These are phyloP conservation scores for Syncephalastrum sp. DNA, from an alignment of 371 early-diverging fungal species.

Conservation along the genomic window DNA sequence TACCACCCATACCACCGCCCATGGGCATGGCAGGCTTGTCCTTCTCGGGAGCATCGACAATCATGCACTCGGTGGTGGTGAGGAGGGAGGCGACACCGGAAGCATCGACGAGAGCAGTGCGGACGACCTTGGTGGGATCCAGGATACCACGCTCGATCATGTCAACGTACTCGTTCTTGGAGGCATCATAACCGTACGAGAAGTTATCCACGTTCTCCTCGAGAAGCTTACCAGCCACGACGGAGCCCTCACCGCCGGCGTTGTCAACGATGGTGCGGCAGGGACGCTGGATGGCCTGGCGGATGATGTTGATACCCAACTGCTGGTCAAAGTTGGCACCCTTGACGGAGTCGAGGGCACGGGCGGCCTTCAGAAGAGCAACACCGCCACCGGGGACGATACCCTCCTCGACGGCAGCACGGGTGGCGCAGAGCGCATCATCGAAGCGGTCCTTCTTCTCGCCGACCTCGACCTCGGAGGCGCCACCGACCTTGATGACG, in stretches of 20 bases:
- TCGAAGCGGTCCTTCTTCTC: conserved; percentile 99
- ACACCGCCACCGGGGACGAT: conserved; percentile 98
- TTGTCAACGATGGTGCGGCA: conserved; percentile 93
- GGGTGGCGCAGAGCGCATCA: conserved; percentile 97
- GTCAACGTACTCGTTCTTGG: conserved; percentile 88
- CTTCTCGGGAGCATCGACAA: conserved; percentile 91
- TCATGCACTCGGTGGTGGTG: conserved; percentile 96
- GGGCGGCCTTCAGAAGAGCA: conserved; percentile 91
- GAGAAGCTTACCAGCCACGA: conserved; percentile 92
- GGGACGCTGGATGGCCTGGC: conserved; percentile 91
- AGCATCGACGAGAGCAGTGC: conserved; percentile 95
- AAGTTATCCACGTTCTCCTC: conserved; percentile 73
- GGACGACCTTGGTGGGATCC: conserved; percentile 97
- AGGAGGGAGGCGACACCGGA: conserved; percentile 94
- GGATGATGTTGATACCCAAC: conserved; percentile 93
- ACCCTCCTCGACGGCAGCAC: conserved; percentile 98
- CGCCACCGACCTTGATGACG: conserved; percentile 96
- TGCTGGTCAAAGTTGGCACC: conserved; percentile 96
- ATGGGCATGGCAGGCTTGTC: conserved; percentile 54
- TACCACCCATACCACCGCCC: conserved; percentile 22
- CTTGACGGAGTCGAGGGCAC: conserved; percentile 74
- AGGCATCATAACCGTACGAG: conserved; percentile 93
- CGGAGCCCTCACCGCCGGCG: conserved; percentile 95
- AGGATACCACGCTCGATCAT: conserved; percentile 96
- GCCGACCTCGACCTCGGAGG: conserved; percentile 97